Conservation (phyloP, 2,329 filamentous ascomycete genomes). For the Ascochyta rabiei region DNA sequence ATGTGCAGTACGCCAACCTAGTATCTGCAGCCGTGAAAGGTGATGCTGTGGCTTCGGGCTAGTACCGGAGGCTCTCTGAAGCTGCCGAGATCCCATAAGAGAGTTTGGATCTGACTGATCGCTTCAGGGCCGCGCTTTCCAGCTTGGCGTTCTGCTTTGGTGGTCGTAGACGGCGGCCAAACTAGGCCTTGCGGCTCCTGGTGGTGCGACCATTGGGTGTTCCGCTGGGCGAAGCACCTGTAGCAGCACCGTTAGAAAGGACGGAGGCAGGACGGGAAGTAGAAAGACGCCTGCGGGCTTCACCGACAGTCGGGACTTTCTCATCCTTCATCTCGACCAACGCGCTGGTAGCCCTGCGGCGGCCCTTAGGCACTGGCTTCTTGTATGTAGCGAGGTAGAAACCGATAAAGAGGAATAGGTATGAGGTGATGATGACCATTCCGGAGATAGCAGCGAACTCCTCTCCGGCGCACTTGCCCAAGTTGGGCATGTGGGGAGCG, state of each 20-base stretch:
- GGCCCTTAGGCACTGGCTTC: constrained; percentile 76
- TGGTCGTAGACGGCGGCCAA: neutral
- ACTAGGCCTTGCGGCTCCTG: constrained; percentile 73
- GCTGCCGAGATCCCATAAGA: neutral
- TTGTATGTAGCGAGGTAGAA: constrained; percentile 98
- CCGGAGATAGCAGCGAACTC: constrained; percentile 95
- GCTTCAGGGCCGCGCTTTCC: neutral
- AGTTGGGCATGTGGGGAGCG: constrained; percentile 82
- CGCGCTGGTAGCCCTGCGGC: constrained; percentile 80
- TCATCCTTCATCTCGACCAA: constrained; percentile 83
- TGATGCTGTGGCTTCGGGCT: neutral
- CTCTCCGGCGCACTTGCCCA: constrained; percentile 88
- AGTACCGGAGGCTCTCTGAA: neutral
- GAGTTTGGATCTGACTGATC: neutral
- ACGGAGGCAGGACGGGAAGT: constrained; percentile 49
- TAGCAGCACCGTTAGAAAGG: constrained; percentile 47
- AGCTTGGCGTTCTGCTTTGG: neutral
- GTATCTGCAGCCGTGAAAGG: neutral
- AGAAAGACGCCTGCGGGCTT: constrained; percentile 58
- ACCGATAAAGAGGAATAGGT: constrained; percentile 96
- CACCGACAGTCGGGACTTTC: constrained; percentile 63
- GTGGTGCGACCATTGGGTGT: constrained; percentile 64
- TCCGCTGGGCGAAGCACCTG: constrained; percentile 53
- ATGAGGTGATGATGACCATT: constrained; percentile 89
- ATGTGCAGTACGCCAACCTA: neutral